Base-by-base conservation (phyloP, 1,139 yeast species). In the Geotrichum siamense region DNA sequence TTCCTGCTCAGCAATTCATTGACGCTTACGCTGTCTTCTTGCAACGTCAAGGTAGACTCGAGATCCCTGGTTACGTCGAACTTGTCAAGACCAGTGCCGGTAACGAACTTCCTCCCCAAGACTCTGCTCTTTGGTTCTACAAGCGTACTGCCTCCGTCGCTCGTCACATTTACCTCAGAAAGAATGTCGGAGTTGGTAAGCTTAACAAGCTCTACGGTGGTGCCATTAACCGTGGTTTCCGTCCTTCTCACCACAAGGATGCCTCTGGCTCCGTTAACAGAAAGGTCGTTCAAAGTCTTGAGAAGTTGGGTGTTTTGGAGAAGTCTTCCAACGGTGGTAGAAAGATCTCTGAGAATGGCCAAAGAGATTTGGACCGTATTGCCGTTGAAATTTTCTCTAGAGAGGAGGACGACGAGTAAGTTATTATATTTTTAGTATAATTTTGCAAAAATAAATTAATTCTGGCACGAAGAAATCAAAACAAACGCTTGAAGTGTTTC, bases 291-390 rank as follows among this genome's bases (percentile, higher is more conserved):
- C 98, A 91, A 78, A 80, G 97, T 65, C 85, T 91, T 69, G 96
- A 89, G 80, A 87, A 89, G 80, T 83, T 91, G 60, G 98, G 97
- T 72, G 91, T 91, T 62, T 77, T 91, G 65, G 98, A 91, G 77
- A 78, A 83, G 71, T 80, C 95, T 69, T 85, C 89, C 74, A 87
- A 86, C 76, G 97, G 97, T 73, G 98, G 98, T 73, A 93, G 99
- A 82, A 87, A 91, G 77, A 85, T 91, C 81, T 83, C 97, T 57
- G 96, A 87, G 73, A 85, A 87, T 76, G 99, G 99, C 71, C 97
- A 91, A 79, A 89, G 98, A 83, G 99, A 91, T 79, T 84, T 91
- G 78, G 99, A 91, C 78, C 97, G 98, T 83, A 91, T 91, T 74
- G 98, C 98, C 69, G 96, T 95, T 71, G 96, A 89, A 78, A 86